phyloP scores from a whole-genome alignment of 179 eudicot species.

The Sideroxylon spinosum region DNA sequence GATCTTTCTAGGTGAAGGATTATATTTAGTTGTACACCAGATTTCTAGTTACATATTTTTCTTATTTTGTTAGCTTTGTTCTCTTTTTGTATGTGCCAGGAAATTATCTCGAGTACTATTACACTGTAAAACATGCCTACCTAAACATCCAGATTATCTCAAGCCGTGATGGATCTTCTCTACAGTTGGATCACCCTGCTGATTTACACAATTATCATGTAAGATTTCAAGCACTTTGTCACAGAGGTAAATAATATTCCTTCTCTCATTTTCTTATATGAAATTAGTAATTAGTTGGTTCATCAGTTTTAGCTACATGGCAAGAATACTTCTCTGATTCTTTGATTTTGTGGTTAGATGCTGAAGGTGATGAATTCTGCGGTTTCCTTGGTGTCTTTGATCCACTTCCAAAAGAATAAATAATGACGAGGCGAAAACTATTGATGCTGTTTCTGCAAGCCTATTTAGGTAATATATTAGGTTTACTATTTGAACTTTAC shows the following conservation, averaged over 20 bases:
- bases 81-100: conserved; percentile 28
- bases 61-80: background rate
- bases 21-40: too few relatives aligned
- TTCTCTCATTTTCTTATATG: background rate
- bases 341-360: conserved; percentile 31
- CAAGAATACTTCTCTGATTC: conserved; percentile 3
- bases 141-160: conserved; percentile 84
- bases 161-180: conserved; percentile 79
- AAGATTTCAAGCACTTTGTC: conserved; percentile 18
- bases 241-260: background rate
- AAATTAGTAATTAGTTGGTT: background rate
- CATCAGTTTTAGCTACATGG: background rate
- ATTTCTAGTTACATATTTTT: background rate
- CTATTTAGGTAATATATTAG: too few relatives aligned
- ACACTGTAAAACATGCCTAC: conserved; percentile 58
- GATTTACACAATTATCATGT: conserved; percentile 88
- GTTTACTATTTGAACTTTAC: too few relatives aligned
- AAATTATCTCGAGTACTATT: conserved; percentile 73
- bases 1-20: too few relatives aligned
- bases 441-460: too few relatives aligned
- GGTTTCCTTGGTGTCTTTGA: too few relatives aligned
- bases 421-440: too few relatives aligned
- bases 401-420: too few relatives aligned
- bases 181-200: conserved; percentile 77
- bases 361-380: too few relatives aligned